Evolutionary conservation across 2,329 filamentous ascomycete genomes (phyloP), one percentile per base, ranked within the genome.

Genomic region (Didymosphaeria variabile): DNA sequence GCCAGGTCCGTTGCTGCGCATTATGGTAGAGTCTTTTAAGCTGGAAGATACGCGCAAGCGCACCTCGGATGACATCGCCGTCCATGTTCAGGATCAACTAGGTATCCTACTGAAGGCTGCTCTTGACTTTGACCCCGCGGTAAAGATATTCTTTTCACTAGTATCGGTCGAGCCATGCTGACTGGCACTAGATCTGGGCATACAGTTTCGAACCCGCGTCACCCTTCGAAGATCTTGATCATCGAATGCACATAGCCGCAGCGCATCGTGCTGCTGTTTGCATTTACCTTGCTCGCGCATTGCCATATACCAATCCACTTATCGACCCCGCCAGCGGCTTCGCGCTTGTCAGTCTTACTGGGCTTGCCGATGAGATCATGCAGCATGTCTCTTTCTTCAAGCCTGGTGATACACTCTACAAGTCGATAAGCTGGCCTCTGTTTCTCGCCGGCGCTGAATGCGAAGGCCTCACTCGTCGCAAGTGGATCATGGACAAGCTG

Each of bases 371-470:
- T 26, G 84, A 86, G 36, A 84, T 86, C 40, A 75, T 87, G 1
- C 67, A 75, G n/a, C 82, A 87, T 60, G 77, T 88, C 26, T 82
- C 81, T 6, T 76, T 79, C 56, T 80, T 88, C 38, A 78, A 77
- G 31, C 79, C 81, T 21, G 72, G 78, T 2, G 84, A 86, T 66
- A 80, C 82, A 7, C 80, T 87, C 45, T 88, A 86, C 77, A 88
- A 87, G 69, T 86, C 84, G 8, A 86, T 85, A 2, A 83, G 83
- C n/a, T 88, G 86, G 86, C 85, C 86, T 1, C 79, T 85, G 0
- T 87, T 88, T 64, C 81, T 88, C 32, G 84, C 84, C 2, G 86
- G 86, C 1, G 85, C 85, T 0, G 86, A 87, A 67, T 83, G 84
- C 3, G 79, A 80, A 45, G 80, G 85, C 56, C 72, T 76, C 0